Evolutionary conservation across 73 alveolate species (phyloP).

Genomic region (Effrenium voratum): DNA sequence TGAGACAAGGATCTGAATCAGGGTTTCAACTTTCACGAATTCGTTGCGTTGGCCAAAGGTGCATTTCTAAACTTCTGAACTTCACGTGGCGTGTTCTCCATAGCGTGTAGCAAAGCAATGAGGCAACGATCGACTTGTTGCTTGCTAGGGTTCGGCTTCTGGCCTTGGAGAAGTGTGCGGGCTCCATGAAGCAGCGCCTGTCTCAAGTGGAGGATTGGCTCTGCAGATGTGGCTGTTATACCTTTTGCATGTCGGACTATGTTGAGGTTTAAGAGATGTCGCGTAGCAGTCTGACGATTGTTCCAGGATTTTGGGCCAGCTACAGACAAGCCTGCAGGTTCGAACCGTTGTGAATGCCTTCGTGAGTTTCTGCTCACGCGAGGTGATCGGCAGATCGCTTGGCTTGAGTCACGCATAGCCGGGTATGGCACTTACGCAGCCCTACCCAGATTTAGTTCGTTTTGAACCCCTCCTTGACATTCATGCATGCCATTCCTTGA

Average conservation of each 20-base stretch:
- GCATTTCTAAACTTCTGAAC: background rate
- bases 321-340: background rate
- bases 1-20: background rate
- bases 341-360: background rate
- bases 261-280: background rate
- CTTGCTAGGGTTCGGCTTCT: slow-evolving; percentile 28
- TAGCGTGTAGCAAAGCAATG: background rate
- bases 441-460: background rate
- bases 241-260: background rate
- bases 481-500: background rate
- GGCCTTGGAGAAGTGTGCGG: slow-evolving; percentile 18
- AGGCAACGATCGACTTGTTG: background rate
- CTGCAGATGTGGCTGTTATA: background rate
- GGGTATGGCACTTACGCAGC: background rate
- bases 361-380: background rate
- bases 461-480: background rate
- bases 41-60: background rate
- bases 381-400: slow-evolving; percentile 40
- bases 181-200: slow-evolving; percentile 3
- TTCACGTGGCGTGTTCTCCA: background rate
- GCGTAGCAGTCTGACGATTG: background rate
- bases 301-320: background rate
- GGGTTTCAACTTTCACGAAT: background rate
- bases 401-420: slow-evolving; percentile 36
- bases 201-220: background rate